Conservation (phyloP, 2,329 filamentous ascomycete genomes). For the Nemania sp. region DNA sequence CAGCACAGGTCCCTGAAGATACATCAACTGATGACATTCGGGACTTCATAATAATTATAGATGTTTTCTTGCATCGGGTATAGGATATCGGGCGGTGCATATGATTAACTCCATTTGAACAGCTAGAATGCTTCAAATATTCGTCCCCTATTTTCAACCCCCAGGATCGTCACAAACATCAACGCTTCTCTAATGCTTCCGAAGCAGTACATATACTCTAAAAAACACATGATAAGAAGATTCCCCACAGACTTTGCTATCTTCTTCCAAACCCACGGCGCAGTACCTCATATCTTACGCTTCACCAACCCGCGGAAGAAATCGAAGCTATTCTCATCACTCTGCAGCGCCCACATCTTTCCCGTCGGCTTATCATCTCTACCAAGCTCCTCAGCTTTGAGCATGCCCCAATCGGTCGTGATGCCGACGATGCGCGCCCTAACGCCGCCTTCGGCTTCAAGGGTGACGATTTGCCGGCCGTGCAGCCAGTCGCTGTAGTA, state of each 20-base stretch:
- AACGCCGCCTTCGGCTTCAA: slow-evolving; percentile 78
- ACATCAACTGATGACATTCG: too few species aligned
- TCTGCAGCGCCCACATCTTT: slow-evolving; percentile 81
- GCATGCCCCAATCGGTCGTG: slow-evolving; percentile 85
- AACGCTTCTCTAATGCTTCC: too few species aligned
- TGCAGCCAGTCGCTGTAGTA: slow-evolving; percentile 91
- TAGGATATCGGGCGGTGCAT: too few species aligned
- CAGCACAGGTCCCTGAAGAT: too few species aligned
- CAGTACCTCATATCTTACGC: slow-evolving; percentile 60
- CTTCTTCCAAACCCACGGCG: background rate
- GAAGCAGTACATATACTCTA: too few species aligned
- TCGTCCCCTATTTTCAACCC: too few species aligned
- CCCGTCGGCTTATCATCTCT: slow-evolving; percentile 74
- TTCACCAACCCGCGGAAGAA: slow-evolving; percentile 89
- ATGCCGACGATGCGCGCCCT: slow-evolving; percentile 82
- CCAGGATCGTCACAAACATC: too few species aligned
- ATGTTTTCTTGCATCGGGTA: too few species aligned
- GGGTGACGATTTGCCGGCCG: slow-evolving; percentile 67
- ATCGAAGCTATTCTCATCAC: slow-evolving; percentile 97
- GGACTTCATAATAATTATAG: too few species aligned
- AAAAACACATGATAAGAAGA: background rate
- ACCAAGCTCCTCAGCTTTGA: slow-evolving; percentile 82
- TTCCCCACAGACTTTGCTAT: background rate
- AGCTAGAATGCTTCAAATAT: too few species aligned
- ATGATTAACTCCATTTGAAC: too few species aligned